A percentile compares a stretch with the other conserved stretches of the same genome.
Evolutionary conservation across 805 yeast species (phyloP).

Genomic region (Hanseniaspora hatyaiensis): DNA sequence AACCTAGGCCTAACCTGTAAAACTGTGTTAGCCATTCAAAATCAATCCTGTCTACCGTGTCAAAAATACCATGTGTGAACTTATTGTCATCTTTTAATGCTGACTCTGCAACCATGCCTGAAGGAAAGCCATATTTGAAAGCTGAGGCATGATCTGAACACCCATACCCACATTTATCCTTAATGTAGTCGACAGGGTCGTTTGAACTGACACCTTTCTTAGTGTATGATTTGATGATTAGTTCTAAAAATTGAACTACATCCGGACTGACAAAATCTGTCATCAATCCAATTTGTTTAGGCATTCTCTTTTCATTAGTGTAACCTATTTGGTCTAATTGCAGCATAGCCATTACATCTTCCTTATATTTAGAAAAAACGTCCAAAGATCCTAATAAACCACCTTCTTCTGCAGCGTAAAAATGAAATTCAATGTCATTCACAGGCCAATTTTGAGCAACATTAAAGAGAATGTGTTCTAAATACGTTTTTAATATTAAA

Average conservation of each 20-base stretch:
- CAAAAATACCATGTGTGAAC: conserved; percentile 64
- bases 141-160: conserved; percentile 93
- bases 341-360: conserved; percentile 47
- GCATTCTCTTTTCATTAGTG: conserved; percentile 40
- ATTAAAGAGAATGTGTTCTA: conserved; percentile 24
- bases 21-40: conserved; percentile 73
- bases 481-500: conserved; percentile 59
- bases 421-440: conserved; percentile 82
- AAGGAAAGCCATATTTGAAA: conserved; percentile 68
- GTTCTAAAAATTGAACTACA: conserved; percentile 50
- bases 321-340: conserved; percentile 95
- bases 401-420: conserved; percentile 91
- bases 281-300: conserved; percentile 57
- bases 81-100: conserved; percentile 52
- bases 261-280: conserved; percentile 50
- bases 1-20: conserved; percentile 63
- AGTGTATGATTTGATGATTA: conserved; percentile 51
- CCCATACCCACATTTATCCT: conserved; percentile 78
- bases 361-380: conserved; percentile 37
- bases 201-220: conserved; percentile 15
- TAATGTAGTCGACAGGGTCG: conserved; percentile 47
- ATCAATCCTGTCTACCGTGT: conserved; percentile 70
- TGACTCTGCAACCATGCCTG: conserved; percentile 71
- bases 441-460: conserved; percentile 33
- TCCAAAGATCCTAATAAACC: conserved; percentile 80